These are phyloP conservation scores for Ophiosphaerella korrae DNA, from an alignment of 2,329 filamentous ascomycete species.

Conservation along the genomic window DNA sequence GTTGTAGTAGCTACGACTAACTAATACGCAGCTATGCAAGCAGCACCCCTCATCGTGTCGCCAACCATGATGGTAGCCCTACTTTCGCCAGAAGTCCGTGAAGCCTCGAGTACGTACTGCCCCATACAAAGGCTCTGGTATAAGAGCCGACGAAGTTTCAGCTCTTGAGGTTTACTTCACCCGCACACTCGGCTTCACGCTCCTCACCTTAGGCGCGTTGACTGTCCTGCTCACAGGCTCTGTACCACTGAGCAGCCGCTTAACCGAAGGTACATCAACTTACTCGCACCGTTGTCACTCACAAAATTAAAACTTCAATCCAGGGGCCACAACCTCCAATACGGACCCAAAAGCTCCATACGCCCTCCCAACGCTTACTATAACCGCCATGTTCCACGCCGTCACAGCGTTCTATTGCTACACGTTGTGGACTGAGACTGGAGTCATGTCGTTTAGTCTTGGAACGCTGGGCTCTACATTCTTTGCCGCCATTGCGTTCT, in stretches of 20 bases:
- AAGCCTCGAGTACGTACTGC: constrained; percentile 55
- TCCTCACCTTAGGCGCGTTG: constrained; percentile 67
- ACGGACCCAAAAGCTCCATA: constrained; percentile 48
- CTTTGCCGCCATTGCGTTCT: constrained; percentile 67
- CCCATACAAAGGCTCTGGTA: too few relatives aligned
- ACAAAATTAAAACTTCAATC: background rate
- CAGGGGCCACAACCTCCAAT: constrained; percentile 44
- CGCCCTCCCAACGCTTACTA: constrained; percentile 67
- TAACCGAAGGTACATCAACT: constrained; percentile 36
- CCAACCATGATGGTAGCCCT: constrained; percentile 67
- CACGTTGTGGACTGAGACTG: constrained; percentile 63
- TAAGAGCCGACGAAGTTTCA: constrained; percentile 24
- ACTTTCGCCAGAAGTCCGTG: constrained; percentile 62
- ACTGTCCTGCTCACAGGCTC: constrained; percentile 72
- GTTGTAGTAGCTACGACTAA: constrained; percentile 8
- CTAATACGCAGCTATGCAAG: constrained; percentile 43
- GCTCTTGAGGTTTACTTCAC: constrained; percentile 75
- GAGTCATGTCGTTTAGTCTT: constrained; percentile 64
- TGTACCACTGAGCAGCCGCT: constrained; percentile 65
- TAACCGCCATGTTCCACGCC: constrained; percentile 71
- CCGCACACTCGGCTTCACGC: constrained; percentile 69
- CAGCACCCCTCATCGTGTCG: constrained; percentile 61
- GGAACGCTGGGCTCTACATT: constrained; percentile 63
- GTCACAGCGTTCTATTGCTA: constrained; percentile 64
- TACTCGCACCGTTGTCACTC: background rate